phyloP scores from a whole-genome alignment of 2,329 filamentous ascomycete species.

The Aspergillus costaricaensis region DNA sequence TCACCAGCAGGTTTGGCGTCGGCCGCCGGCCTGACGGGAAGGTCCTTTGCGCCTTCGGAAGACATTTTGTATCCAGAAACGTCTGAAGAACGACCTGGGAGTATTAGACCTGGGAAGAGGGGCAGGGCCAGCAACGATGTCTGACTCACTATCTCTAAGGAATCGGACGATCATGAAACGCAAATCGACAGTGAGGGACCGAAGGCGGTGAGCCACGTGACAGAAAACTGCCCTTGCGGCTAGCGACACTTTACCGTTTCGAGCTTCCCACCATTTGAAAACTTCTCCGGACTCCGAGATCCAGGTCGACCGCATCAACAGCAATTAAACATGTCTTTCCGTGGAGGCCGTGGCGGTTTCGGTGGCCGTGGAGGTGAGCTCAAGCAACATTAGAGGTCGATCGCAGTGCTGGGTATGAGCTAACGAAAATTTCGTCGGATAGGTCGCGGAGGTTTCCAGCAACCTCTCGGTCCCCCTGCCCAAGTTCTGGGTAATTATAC shows the following conservation, averaged over 20 bases:
- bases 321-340: constrained; percentile 62
- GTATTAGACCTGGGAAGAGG: constrained; percentile 25
- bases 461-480: constrained; percentile 63
- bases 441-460: constrained; percentile 65
- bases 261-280: constrained; percentile 47
- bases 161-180: constrained; percentile 13
- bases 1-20: constrained; percentile 30
- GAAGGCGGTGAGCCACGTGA: constrained; percentile 41
- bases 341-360: constrained; percentile 56
- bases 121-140: constrained; percentile 16
- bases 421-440: constrained; percentile 42
- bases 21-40: constrained; percentile 39
- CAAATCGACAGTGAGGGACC: constrained; percentile 24
- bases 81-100: constrained; percentile 17
- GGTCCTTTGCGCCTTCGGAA: constrained; percentile 38
- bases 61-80: constrained; percentile 30
- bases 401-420: constrained; percentile 20
- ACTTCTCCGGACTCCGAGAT: constrained; percentile 36
- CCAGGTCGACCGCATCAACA: constrained; percentile 31
- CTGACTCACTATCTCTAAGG: constrained; percentile 8
- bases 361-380: constrained; percentile 45
- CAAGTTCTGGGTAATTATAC: constrained; percentile 57
- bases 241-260: constrained; percentile 46
- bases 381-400: constrained; percentile 27
- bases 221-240: constrained; percentile 36